A percentile compares a stretch with the other conserved stretches of the same genome.
Conservation (phyloP, 2,329 filamentous ascomycete species). For the Chlorencoelia australis region DNA sequence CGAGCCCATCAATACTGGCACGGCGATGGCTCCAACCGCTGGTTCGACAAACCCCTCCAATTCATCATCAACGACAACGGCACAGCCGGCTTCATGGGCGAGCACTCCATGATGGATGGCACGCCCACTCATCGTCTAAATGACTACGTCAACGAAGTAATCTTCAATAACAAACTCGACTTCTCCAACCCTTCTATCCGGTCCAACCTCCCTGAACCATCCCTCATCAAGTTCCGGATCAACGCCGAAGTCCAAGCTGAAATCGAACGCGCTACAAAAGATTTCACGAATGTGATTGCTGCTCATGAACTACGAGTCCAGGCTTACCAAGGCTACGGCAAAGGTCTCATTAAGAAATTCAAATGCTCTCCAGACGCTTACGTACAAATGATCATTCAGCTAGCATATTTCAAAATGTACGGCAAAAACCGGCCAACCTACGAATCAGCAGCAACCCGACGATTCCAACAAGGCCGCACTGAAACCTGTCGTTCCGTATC, state of each 20-base stretch:
- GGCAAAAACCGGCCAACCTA: conserved; percentile 96
- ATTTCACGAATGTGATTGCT: conserved; percentile 74
- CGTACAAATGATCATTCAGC: conserved; percentile 96
- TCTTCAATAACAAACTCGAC: conserved; percentile 91
- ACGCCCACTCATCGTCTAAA: conserved; percentile 95
- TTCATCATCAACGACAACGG: conserved; percentile 99
- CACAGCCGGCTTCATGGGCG: conserved; percentile 92
- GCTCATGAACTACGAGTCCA: conserved; percentile 89
- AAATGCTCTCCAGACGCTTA: conserved; percentile 96
- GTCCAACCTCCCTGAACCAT: conserved; percentile 74
- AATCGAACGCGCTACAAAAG: conserved; percentile 65
- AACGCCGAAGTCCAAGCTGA: conserved; percentile 64
- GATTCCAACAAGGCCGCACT: conserved; percentile 92
- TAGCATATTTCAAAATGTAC: conserved; percentile 98
- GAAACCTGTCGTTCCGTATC: conserved; percentile 92
- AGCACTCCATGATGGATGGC: conserved; percentile 99
- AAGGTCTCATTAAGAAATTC: conserved; percentile 98
- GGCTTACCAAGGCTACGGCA: conserved; percentile 94
- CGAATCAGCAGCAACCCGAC: conserved; percentile 87
- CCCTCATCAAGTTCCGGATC: conserved; percentile 67
- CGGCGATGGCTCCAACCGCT: conserved; percentile 88
- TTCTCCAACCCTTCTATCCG: conserved; percentile 70
- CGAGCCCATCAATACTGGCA: conserved; percentile 97
- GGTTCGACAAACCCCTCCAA: conserved; percentile 96
- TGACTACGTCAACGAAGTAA: conserved; percentile 84